Base-by-base conservation (phyloP, 2,329 filamentous ascomycete species). In the Tolypocladium endophyticum region DNA sequence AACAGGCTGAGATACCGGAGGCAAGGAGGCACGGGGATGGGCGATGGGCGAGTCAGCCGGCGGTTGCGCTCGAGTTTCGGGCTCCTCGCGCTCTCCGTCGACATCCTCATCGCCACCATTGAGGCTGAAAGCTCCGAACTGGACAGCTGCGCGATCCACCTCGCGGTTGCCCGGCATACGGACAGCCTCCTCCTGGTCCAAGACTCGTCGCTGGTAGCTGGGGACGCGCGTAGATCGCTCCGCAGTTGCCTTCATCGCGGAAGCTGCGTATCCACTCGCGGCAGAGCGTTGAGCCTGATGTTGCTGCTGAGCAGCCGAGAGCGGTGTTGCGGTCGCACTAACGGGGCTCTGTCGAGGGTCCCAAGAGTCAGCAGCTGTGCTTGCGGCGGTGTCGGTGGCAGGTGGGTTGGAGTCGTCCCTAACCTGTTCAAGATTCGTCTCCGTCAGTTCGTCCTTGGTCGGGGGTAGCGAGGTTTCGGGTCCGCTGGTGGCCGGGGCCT, bases 101-200 rank as follows among this genome's bases (percentile, higher is more conserved):
- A 96, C 90, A 69, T 97, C 92, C 58, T 92, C 89, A 56, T 92
- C 89, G 62, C 84, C 83, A 58, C 87, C 92, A 70, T 90, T 92
- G 69, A 99, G 75, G 70, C 88, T 95, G 80, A 99, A 90, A 73
- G 92, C 95, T 64, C 94, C 94, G 72, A 99, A 99, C 72, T 97
- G 93, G 56, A 99, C 92, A 56, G 92, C 89, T 65, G 93, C 86
- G 68, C 92, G 87, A 72, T 97, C 93, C 35, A 99, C 89, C 58
- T 94, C 92, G 66, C 94, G 92, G 78, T 97, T 96, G 61, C 90
- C 92, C 54, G 94, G 94, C 93, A 99, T 97, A 64, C 96, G 92
- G 47, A 99, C 94, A 61, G 94, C 91, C 77, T 99, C 94, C 74
- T 96, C 92, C 72, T 99, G 94, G 68, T 97, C 92, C 69, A 96